Conservation (phyloP, 2,329 filamentous ascomycete genomes). For the Fusarium sp. region DNA sequence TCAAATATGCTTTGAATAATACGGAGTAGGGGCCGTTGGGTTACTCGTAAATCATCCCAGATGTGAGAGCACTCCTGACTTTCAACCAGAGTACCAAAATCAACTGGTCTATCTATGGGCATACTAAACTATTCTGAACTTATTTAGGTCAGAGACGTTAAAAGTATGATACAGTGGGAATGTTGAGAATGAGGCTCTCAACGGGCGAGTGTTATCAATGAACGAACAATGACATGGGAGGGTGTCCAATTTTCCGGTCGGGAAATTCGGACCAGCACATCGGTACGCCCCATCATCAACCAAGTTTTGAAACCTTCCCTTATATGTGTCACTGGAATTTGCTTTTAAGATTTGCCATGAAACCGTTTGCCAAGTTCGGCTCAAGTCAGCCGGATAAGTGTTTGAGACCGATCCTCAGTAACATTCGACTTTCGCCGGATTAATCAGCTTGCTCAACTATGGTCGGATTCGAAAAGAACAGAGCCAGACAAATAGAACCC, state of each 20-base stretch:
- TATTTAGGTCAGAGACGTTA: neutral
- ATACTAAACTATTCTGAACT: neutral
- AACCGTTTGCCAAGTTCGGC: neutral
- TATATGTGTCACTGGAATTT: neutral
- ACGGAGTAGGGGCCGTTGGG: neutral
- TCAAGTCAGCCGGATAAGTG: constrained; percentile 17
- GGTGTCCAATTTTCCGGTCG: neutral
- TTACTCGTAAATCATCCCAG: neutral
- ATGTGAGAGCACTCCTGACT: neutral
- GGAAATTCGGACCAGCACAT: constrained; percentile 16
- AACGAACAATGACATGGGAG: neutral
- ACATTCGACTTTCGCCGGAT: constrained; percentile 1
- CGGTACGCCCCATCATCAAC: constrained; percentile 6
- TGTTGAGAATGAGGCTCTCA: neutral
- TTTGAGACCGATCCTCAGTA: neutral
- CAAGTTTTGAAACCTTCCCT: constrained; percentile 1
- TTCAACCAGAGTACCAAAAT: neutral
- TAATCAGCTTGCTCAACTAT: neutral
- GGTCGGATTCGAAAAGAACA: neutral
- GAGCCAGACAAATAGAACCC: constrained; percentile 1
- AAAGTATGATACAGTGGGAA: neutral
- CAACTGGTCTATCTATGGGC: neutral
- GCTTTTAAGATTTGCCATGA: neutral
- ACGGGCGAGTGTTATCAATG: neutral
- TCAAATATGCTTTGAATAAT: neutral